phyloP scores from a whole-genome alignment of 352 stramenopile species.

The Blastocystis sp. region DNA sequence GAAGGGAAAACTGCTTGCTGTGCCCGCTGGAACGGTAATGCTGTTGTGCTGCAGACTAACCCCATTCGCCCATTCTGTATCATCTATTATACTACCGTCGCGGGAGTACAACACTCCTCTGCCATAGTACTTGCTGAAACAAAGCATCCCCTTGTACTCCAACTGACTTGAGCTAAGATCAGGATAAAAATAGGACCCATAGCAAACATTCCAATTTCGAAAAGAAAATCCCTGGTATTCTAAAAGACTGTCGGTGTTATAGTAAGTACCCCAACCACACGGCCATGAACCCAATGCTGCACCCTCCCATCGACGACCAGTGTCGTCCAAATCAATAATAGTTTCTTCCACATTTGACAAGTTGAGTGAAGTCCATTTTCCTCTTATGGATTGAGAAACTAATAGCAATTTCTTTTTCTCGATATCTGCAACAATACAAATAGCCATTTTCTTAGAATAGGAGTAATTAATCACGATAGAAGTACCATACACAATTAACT shows the following conservation, averaged over 20 bases:
- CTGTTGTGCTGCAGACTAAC: neutral
- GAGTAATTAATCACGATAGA: neutral
- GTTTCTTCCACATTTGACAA: neutral
- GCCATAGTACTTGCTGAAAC: neutral
- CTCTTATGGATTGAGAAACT: neutral
- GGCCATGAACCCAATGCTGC: neutral
- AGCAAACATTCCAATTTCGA: constrained; percentile 5
- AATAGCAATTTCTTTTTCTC: neutral
- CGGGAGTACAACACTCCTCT: neutral
- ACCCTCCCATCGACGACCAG: neutral
- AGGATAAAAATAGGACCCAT: neutral
- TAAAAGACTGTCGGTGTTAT: neutral
- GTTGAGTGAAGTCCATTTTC: neutral
- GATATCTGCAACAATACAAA: neutral
- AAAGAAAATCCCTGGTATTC: neutral
- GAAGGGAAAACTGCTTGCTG: neutral
- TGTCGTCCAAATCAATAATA: constrained; percentile 12
- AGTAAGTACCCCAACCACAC: constrained; percentile 40
- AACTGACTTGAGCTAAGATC: neutral
- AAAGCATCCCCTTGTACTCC: neutral
- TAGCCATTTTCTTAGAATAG: neutral
- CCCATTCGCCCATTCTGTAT: neutral
- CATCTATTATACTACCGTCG: neutral
- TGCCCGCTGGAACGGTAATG: neutral
- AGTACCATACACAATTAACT: neutral